Percentiles rank a stretch among this genome's conserved stretches.
Evolutionary conservation across 2,329 filamentous ascomycete species (phyloP).

Genomic region (Biscogniauxia marginata): DNA sequence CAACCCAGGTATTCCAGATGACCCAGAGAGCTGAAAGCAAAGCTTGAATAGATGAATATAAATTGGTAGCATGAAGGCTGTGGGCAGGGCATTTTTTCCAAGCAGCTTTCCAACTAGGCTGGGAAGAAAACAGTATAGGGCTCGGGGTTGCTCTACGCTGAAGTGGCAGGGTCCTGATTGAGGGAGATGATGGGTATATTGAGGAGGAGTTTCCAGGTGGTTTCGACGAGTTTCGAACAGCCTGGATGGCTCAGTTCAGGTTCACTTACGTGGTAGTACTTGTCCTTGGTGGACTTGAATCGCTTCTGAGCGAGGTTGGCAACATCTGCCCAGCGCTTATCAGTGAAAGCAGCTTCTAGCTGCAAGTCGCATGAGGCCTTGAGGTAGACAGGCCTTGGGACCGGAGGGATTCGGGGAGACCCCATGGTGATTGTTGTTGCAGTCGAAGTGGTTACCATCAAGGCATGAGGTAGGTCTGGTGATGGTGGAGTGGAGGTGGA

Average conservation of each 20-base stretch:
- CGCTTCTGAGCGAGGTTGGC: constrained; percentile 53
- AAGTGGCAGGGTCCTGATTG: too few relatives aligned
- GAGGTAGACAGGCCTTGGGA: constrained; percentile 8
- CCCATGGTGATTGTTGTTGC: constrained; percentile 10
- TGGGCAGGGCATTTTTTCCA: too few relatives aligned
- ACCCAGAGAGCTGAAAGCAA: too few relatives aligned
- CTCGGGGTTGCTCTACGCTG: too few relatives aligned
- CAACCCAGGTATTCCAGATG: too few relatives aligned
- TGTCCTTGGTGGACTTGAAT: constrained; percentile 47
- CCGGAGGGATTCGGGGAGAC: constrained; percentile 7
- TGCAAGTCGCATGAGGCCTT: constrained; percentile 34
- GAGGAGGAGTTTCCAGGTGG: too few relatives aligned
- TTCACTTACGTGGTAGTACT: constrained; percentile 51
- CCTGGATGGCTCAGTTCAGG: too few relatives aligned
- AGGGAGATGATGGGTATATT: not conserved
- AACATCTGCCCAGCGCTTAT: constrained; percentile 52
- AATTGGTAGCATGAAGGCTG: too few relatives aligned
- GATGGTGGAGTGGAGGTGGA: not conserved
- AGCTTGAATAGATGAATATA: too few relatives aligned
- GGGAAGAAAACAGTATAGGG: too few relatives aligned
- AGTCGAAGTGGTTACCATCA: not conserved
- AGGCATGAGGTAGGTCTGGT: not conserved
- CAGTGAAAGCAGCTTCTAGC: constrained; percentile 54
- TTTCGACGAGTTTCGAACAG: too few relatives aligned
- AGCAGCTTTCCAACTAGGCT: too few relatives aligned